phyloP scores from a whole-genome alignment of 306 rosid genomes.

The Morella rubra region DNA sequence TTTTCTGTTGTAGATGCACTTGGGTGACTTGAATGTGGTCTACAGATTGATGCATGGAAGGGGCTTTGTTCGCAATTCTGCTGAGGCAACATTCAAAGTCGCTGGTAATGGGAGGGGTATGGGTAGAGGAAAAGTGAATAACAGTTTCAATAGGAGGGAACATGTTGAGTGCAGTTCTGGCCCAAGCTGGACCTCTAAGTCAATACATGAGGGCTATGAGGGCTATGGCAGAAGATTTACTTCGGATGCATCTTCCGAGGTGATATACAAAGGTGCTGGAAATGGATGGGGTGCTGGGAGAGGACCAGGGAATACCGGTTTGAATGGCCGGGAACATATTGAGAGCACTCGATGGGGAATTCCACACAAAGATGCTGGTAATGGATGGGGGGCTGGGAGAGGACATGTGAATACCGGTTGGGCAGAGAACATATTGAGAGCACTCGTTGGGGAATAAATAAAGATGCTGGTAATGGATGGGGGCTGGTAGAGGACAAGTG shows the following conservation, averaged over 20 bases:
- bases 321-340: background rate
- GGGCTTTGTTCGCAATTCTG: background rate
- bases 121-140: background rate
- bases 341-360: background rate
- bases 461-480: background rate
- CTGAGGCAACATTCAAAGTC: too few relatives aligned
- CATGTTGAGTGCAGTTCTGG: background rate
- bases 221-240: constrained; percentile 8
- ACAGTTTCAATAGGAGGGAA: background rate
- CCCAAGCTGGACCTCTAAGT: background rate
- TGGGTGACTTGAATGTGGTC: background rate
- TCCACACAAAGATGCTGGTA: background rate
- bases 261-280: background rate
- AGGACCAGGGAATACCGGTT: background rate
- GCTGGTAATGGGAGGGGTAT: too few relatives aligned
- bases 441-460: background rate
- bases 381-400: too few relatives aligned
- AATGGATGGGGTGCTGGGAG: too few relatives aligned
- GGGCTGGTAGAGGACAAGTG: constrained; percentile 33
- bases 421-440: background rate
- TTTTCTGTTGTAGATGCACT: background rate
- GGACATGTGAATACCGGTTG: background rate
- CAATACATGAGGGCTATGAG: background rate
- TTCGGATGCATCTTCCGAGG: constrained; percentile 10
- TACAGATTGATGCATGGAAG: constrained; percentile 19